Base-by-base conservation (phyloP, 2,329 filamentous ascomycete species). In the Aspergillus pseudotamarii region DNA sequence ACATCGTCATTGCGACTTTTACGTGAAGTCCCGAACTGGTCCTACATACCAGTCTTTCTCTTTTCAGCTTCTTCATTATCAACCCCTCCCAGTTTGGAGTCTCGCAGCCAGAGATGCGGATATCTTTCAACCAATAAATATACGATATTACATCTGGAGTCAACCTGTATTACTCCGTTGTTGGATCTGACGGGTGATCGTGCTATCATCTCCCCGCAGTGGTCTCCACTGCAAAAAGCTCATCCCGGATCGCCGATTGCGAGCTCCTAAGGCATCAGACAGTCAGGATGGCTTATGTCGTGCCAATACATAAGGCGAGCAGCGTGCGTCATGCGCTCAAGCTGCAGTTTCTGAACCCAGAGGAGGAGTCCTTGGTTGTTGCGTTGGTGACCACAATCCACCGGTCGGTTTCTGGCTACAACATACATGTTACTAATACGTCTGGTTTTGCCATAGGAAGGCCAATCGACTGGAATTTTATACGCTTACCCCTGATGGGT, bases 261-360 rank as follows among this genome's bases (percentile, higher is more conserved):
- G 11, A 55, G 32, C 36, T 21, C 30, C 26, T 34, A 38, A 5
- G 9, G 23, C 14, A 4, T 38, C n/a, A 38, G 32, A 26, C 36
- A 16, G 14, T 38, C 60, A 72, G 58, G 64, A 99, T 99, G 95
- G 91, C 95, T 58, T 99, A 98, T 78, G 84, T 99, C 73, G 93
- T 93, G 65, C 94, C 95, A 45, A 95, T 99, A 62, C 95, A 99
- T 78, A 87, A 89, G 71, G 91, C 95, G 28, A 97, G 92, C 77
- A 96, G 93, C 81, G 89, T 97, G 67, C 89, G 94, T 60, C 91
- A 97, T 85, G 94, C 94, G 16, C 78, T 98, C 68, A 92, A 90
- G 74, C 85, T 94, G 64, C 89, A 88, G 71, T 89, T 98, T 71
- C 82, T 96, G 58, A 85, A 87, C 50, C 81, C 87, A 5, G 87